Evolutionary conservation across 2,329 filamentous ascomycete species (phyloP).

Genomic region (Mollisia scopiformis): DNA sequence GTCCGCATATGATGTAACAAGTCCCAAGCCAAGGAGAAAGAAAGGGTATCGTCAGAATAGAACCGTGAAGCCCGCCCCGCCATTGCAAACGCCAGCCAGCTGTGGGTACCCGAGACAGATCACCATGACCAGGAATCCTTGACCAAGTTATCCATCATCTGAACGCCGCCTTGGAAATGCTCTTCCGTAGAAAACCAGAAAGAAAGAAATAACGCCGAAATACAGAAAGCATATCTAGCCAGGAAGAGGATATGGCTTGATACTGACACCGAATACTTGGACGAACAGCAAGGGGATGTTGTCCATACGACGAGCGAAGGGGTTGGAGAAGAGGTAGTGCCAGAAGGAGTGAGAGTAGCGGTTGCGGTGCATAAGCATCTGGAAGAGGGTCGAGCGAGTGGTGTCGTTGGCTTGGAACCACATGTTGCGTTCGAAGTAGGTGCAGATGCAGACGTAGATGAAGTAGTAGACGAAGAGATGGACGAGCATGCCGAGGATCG

Average conservation of each 20-base stretch:
- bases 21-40: not conserved
- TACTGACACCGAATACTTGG: not conserved
- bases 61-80: not conserved
- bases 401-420: conserved; percentile 18
- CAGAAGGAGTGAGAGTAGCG: not conserved
- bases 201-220: not conserved
- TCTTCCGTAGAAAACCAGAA: not conserved
- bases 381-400: conserved; percentile 4
- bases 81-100: conserved; percentile 3
- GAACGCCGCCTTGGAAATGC: not conserved
- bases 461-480: conserved; percentile 16
- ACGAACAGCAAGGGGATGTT: not conserved
- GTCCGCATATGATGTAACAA: not conserved
- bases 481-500: not conserved
- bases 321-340: not conserved
- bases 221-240: conserved; percentile 7
- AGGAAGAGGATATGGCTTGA: conserved; percentile 7
- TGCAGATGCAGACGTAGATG: conserved; percentile 4
- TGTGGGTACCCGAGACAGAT: conserved; percentile 5
- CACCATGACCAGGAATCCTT: not conserved
- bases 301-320: not conserved
- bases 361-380: not conserved
- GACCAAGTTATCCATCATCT: not conserved
- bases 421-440: conserved; percentile 10
- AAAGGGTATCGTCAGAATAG: not conserved